Base-by-base conservation (phyloP, 345 rosid species). In the Jatropha curcas region DNA sequence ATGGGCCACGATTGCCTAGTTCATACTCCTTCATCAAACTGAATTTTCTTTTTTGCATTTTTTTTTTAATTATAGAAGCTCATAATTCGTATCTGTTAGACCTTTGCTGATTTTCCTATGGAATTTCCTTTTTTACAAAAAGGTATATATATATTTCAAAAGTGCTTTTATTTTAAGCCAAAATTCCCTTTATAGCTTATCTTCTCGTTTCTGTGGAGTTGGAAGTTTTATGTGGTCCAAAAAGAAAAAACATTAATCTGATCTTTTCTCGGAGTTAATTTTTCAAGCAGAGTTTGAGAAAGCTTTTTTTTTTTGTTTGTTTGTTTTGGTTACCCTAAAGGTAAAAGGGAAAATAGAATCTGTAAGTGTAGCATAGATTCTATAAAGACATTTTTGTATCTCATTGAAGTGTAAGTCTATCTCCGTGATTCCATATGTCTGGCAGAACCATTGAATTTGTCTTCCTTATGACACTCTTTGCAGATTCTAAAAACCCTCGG, bases 401-500 rank as follows among this genome's bases (percentile, higher is more conserved):
- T 51, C 28, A 27, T 63, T 37, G 52, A 56, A 72, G 8, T 28
- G 14, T 53, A 25, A 43, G 52, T 13, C 27, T 39, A 10, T 10
- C 16, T 53, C 22, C n/a, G 51, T 6, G 34, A 7, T 63, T 46
- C 0, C 37, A 1, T 22, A 57, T 74, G 7, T 51, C 19, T 65
- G 34, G 63, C 67, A 35, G 11, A 62, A 51, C 22, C 41, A 46
- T 19, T 28, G 28, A 64, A 56, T 25, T 64, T 9, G 14, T 52
- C 19, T 25, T 6, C 10, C 1, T n/a, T 51, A 0, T 41, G 62
- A 3, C 39, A 52, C 48, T 70, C 4, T 62, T 71, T 73, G 73
- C 61, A 81, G 81, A 80, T 65, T 68, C 71, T 30, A 35, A 64
- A 65, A 65, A n/a, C 50, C 31, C 34, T 10, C 16, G 35, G 60